Evolutionary conservation across 768 basidiomycete genomes (phyloP), one percentile per base, ranked within the genome.

Genomic region (Auriscalpium vulgare): DNA sequence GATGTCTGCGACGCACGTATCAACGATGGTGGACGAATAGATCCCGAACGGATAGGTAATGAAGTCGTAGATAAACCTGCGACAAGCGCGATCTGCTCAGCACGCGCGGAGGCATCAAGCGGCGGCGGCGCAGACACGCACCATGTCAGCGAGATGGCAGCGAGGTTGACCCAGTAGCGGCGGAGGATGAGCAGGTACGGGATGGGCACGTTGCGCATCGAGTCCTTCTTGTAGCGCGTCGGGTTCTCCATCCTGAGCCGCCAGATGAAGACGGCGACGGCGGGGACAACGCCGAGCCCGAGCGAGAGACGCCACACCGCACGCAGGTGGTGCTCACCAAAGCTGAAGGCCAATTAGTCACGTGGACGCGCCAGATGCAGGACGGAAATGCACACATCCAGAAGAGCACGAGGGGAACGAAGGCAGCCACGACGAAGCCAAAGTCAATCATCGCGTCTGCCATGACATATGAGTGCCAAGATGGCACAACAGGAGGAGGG

Each of bases 291-390:
- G 37, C 93, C 93, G 9, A 95, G 78, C 36, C 90, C 93, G 10
- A 95, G 78, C 19, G 91, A 88, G 46, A 90, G 63, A 51, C 93
- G 84, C 92, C 92, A 95, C 4, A 91, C 87, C 2, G 87, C 88
- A 29, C 87, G 81, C 45, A 95, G 82, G 66, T 94, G 92, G 58
- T 88, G 71, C 44, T 79, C 64, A 36, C 90, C 88, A 58, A 88
- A 93, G 63, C 87, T 90, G 55, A 35, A 29, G 10, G 51, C 56
- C 40, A 47, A 53, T 37, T 7, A 44, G 50, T 17, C 11, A 14
- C 0, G 46, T 59, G 19, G 56, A 44, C 13, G 23, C 43, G 45
- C n/a, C 43, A 36, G 47, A 51, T 21, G 14, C 9, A 13, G 37
- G 16, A 60, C 47, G n/a, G 17, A 48, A 35, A 47, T 17, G 72